Base-by-base conservation (phyloP, 2,329 filamentous ascomycete species). In the Sarocladium oryzae region DNA sequence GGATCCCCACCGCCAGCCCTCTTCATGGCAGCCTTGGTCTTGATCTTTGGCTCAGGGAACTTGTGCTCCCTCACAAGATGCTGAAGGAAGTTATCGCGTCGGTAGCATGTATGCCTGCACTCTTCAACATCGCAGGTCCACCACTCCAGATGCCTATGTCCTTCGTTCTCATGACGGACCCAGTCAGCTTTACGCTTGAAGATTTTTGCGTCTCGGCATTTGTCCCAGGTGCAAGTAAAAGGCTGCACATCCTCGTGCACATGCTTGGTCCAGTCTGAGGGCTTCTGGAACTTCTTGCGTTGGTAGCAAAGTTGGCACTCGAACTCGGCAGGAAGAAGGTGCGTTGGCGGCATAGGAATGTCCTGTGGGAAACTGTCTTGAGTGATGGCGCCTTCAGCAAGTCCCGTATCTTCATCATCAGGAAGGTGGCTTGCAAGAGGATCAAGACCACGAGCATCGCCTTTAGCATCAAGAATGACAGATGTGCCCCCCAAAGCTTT, bases 101-200 rank as follows among this genome's bases (percentile, higher is more conserved):
- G 83, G 65, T 85, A 95, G 70, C 90, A 96, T 3, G 76, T 81
- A 63, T 96, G 91, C 8, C 74, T 77, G 66, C 91, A 96, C 56
- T 92, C 89, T 4, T 84, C 79, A 18, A 90, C 79, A 54, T 88
- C 83, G 63, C 91, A 96, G 5, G 79, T 84, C 90, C 90, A 96
- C 84, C 88, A 93, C 61, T 96, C 90, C 2, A 95, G 73, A 56
- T 95, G 89, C 21, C 91, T 81, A 64, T 96, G 91, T 23, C 87
- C 84, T 67, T 96, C 91, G 58, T 92, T 95, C 64, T 96, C 91
- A 61, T 96, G 91, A 26, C 91, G 81, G 20, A 96, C 89, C 91
- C 91, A 96, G 64, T 96, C 91, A 13, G 91, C 91, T 68, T 96
- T 96, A 45, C 90, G 82, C 69, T 96, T 96, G 74, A 96, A 96